Evolutionary conservation across 164 flowering plant genomes (phyloP), one percentile per base, ranked within the genome.

Genomic region (Annona cherimola): DNA sequence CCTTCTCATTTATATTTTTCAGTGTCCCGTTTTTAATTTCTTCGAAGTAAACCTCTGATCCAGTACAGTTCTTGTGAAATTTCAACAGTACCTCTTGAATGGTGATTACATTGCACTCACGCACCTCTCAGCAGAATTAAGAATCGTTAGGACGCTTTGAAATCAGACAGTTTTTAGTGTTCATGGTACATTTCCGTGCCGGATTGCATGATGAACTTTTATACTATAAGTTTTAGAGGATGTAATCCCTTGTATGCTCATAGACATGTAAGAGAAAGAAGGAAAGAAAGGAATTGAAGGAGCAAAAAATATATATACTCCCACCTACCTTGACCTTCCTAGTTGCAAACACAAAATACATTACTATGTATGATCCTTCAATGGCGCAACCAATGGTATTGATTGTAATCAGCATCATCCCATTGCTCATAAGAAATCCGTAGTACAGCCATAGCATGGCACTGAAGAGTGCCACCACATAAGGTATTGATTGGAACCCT

Each of bases 401-500:
- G 77, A 89, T 92, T 68, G 86, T 83, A 45, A 86, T 79, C 42
- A 92, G 78, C 83, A 92, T 64, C 4, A 79, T 4, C 0, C 82
- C 88, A 68, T 84, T 43, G 1, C 79, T 45, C 77, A 90, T 92
- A 65, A 90, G 76, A 61, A 76, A 69, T 18, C 82, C 92, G 71
- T 92, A 92, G 76, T 86, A 92, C 41, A 92, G 73, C 73, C 78
- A 69, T 11, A 90, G 39, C 84, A 81, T 86, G 62, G 91, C 84
- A 77, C 98, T 89, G 43, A 93, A 85, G 0, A 93, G 81, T 55
- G 98, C 89, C 0, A 90, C 90, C 12, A 87, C 77, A 61, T 93
- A 93, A 8, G 98, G 94, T 43, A 93, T 71, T 16, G 92, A 80
- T 35, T 88, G 92, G 65, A 89, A 93, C 9, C 86, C 96, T 79